These are phyloP conservation scores for Amaranthus palmeri DNA, from an alignment of 148 eudicot genomes.

Conservation along the genomic window DNA sequence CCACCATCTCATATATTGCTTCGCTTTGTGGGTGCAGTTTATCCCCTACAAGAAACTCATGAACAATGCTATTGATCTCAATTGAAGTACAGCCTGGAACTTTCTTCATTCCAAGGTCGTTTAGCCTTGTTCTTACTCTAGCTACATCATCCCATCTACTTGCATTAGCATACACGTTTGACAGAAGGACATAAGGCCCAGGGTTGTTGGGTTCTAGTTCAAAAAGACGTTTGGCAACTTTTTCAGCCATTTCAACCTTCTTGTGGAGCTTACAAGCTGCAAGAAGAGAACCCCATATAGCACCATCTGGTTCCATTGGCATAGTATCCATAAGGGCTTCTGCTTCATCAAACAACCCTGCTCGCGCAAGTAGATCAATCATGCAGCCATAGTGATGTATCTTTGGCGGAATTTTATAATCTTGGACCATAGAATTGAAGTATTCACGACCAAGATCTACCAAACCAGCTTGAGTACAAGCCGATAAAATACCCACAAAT, in stretches of 20 bases:
- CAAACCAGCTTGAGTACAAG: slow-evolving; percentile 55
- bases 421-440: slow-evolving; percentile 41
- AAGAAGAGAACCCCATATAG: slow-evolving; percentile 57
- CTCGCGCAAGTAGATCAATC: slow-evolving; percentile 51
- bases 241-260: slow-evolving; percentile 46
- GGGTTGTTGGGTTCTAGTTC: slow-evolving; percentile 45
- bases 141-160: slow-evolving; percentile 53
- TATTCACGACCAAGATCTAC: slow-evolving; percentile 44
- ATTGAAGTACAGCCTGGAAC: slow-evolving; percentile 62
- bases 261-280: slow-evolving; percentile 48
- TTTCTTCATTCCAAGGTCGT: slow-evolving; percentile 43
- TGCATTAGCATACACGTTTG: slow-evolving; percentile 44
- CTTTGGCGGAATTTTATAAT: slow-evolving; percentile 35
- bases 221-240: slow-evolving; percentile 32
- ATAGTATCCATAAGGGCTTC: slow-evolving; percentile 32
- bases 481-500: slow-evolving; percentile 53
- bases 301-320: slow-evolving; percentile 52
- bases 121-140: slow-evolving; percentile 37
- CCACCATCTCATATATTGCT: slow-evolving; percentile 43
- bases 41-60: slow-evolving; percentile 53
- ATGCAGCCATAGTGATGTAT: slow-evolving; percentile 52
- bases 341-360: slow-evolving; percentile 56
- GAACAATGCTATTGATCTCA: slow-evolving; percentile 44
- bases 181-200: slow-evolving; percentile 45
- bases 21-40: slow-evolving; percentile 41